A percentile compares a stretch with the other conserved stretches of the same genome.
These are phyloP conservation scores for Neurospora pannonica DNA, from an alignment of 495 filamentous ascomycete genomes.

Conservation along the genomic window DNA sequence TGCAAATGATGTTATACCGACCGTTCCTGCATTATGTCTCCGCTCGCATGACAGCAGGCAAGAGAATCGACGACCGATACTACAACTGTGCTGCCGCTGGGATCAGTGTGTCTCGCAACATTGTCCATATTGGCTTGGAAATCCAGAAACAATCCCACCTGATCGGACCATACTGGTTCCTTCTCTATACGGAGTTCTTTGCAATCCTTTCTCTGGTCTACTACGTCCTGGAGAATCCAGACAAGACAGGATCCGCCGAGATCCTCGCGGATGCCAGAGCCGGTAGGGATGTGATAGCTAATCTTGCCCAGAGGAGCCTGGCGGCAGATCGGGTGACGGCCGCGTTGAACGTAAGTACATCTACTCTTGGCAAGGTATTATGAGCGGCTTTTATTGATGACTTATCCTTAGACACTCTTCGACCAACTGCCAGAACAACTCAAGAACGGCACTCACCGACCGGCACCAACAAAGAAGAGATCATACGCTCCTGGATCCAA, in stretches of 20 bases:
- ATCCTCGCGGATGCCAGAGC: conserved; percentile 76
- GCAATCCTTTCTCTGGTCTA: conserved; percentile 83
- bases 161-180: conserved; percentile 92
- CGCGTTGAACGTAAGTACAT: conserved; percentile 53
- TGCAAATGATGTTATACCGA: conserved; percentile 90
- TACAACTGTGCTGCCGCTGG: conserved; percentile 91
- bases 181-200: conserved; percentile 93
- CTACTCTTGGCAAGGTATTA: background rate
- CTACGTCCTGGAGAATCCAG: conserved; percentile 82
- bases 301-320: conserved; percentile 71
- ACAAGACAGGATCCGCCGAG: conserved; percentile 62
- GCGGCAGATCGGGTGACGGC: conserved; percentile 78
- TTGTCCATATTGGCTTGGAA: conserved; percentile 82
- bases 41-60: conserved; percentile 49
- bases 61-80: conserved; percentile 70
- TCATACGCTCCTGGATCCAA: conserved; percentile 43
- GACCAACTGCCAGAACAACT: conserved; percentile 68
- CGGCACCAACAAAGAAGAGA: conserved; percentile 45
- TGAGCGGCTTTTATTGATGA: background rate
- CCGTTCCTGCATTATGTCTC: conserved; percentile 95
- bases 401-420: conserved; percentile 52
- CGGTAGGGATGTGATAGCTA: conserved; percentile 70
- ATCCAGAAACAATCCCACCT: conserved; percentile 79
- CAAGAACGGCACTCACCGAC: conserved; percentile 31
- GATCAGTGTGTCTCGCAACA: conserved; percentile 84